phyloP scores from a whole-genome alignment of 1,139 yeast genomes.

The Geotrichum candidum region DNA sequence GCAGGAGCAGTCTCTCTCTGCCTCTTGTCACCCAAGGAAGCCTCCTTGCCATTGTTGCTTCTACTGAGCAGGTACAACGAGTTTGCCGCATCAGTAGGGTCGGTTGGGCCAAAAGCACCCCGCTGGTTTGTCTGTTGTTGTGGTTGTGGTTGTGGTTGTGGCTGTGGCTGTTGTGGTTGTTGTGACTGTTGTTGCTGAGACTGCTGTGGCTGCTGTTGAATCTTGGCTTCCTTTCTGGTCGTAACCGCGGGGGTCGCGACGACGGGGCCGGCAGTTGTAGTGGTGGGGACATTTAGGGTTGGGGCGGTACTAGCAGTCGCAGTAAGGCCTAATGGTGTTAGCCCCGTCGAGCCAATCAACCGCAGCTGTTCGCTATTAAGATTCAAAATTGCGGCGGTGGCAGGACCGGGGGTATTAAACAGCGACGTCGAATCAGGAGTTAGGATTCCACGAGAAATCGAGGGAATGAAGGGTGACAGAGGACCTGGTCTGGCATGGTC shows the following conservation, averaged over 20 bases:
- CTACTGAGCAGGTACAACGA: slow-evolving; percentile 17
- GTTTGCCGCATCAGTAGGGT: slow-evolving; percentile 17
- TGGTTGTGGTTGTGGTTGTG: slow-evolving; percentile 8
- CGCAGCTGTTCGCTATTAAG: slow-evolving; percentile 19
- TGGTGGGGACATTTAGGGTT: background rate
- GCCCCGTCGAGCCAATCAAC: slow-evolving; percentile 15
- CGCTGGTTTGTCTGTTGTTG: slow-evolving; percentile 9
- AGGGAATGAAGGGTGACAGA: slow-evolving; percentile 27
- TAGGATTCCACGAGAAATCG: slow-evolving; percentile 16
- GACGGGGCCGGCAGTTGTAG: background rate
- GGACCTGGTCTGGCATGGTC: slow-evolving; percentile 28
- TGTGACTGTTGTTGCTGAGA: no score
- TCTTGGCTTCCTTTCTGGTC: background rate
- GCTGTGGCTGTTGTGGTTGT: background rate
- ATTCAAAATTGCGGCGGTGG: slow-evolving; percentile 36
- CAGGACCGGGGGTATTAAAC: slow-evolving; percentile 37
- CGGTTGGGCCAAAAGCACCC: background rate
- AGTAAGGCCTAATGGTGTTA: slow-evolving; percentile 14
- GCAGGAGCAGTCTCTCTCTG: background rate
- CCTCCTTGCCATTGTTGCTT: slow-evolving; percentile 7
- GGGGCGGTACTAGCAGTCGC: slow-evolving; percentile 9
- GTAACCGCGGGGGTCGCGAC: background rate
- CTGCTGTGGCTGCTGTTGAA: background rate
- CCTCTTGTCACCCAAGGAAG: background rate
- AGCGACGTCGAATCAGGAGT: slow-evolving; percentile 34